Evolutionary conservation across 805 yeast genomes (phyloP).

Genomic region (Candida morakotiae): DNA sequence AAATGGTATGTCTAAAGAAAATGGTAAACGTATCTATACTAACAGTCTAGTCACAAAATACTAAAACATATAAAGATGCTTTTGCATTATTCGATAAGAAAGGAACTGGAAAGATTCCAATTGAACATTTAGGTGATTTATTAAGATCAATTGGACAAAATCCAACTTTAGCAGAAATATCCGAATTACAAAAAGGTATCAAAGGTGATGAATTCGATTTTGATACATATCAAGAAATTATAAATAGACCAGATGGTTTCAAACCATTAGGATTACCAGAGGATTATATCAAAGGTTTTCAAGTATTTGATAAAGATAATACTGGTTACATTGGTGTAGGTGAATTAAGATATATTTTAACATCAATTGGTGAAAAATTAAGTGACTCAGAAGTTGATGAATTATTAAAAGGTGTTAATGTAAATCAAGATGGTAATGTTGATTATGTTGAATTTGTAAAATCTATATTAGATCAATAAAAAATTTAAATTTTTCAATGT

Average conservation of each 20-base stretch:
- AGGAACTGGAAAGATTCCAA: constrained; percentile 88
- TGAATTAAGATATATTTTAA: constrained; percentile 88
- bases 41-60: constrained; percentile 34
- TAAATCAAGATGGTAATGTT: constrained; percentile 89
- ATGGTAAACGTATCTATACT: not conserved
- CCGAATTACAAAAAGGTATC: constrained; percentile 39
- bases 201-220: constrained; percentile 61
- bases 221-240: constrained; percentile 70
- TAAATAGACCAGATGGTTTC: constrained; percentile 85
- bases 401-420: constrained; percentile 89
- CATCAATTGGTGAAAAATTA: constrained; percentile 93
- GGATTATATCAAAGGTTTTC: constrained; percentile 89
- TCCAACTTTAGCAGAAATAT: constrained; percentile 88
- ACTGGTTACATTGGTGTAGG: constrained; percentile 98
- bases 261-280: constrained; percentile 82
- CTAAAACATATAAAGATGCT: constrained; percentile 73
- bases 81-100: constrained; percentile 95
- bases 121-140: constrained; percentile 83
- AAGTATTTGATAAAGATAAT: constrained; percentile 93
- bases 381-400: constrained; percentile 92
- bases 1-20: constrained; percentile 2
- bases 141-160: constrained; percentile 97
- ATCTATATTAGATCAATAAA: constrained; percentile 82
- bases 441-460: constrained; percentile 94
- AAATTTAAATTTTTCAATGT: not conserved